phyloP scores from a whole-genome alignment of 768 basidiomycete genomes.

The Trametes villosa region DNA sequence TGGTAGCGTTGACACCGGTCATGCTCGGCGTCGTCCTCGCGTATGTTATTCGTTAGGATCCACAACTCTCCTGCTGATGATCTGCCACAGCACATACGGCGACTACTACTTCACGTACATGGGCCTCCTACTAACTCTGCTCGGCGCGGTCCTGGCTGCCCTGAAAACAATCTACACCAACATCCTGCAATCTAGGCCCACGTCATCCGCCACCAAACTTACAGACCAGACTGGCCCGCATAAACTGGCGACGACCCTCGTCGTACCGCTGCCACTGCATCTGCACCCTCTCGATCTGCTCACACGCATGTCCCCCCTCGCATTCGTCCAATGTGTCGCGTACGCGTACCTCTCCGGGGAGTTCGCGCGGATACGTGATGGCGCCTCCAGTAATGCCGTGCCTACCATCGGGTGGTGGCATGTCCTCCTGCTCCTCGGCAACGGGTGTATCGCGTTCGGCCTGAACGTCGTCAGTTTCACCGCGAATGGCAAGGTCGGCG shows the following conservation, averaged over 20 bases:
- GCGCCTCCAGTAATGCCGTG: not conserved
- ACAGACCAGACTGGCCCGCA: slow-evolving; percentile 21
- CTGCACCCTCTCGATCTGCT: slow-evolving; percentile 86
- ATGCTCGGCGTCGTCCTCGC: slow-evolving; percentile 91
- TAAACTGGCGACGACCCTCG: not conserved
- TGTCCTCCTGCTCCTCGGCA: slow-evolving; percentile 60
- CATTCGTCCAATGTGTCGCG: slow-evolving; percentile 83
- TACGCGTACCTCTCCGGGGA: slow-evolving; percentile 85
- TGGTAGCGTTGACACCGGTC: slow-evolving; percentile 81
- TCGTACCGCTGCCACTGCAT: slow-evolving; percentile 38
- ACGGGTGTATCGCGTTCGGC: slow-evolving; percentile 88
- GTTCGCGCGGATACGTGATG: slow-evolving; percentile 54
- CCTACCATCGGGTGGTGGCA: slow-evolving; percentile 35
- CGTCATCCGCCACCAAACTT: slow-evolving; percentile 13
- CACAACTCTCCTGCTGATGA: not conserved
- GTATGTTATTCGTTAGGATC: slow-evolving; percentile 46
- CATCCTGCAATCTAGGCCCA: slow-evolving; percentile 57
- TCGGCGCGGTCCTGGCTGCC: slow-evolving; percentile 91
- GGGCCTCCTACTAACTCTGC: slow-evolving; percentile 85
- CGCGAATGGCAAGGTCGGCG: slow-evolving; percentile 91
- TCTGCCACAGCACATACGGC: slow-evolving; percentile 75
- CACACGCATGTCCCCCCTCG: slow-evolving; percentile 88
- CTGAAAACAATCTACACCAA: slow-evolving; percentile 94
- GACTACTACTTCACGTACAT: slow-evolving; percentile 90
- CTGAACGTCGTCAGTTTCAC: slow-evolving; percentile 95